Conservation (phyloP, 176 grass and related monocot genomes). For the Secale cereale region DNA sequence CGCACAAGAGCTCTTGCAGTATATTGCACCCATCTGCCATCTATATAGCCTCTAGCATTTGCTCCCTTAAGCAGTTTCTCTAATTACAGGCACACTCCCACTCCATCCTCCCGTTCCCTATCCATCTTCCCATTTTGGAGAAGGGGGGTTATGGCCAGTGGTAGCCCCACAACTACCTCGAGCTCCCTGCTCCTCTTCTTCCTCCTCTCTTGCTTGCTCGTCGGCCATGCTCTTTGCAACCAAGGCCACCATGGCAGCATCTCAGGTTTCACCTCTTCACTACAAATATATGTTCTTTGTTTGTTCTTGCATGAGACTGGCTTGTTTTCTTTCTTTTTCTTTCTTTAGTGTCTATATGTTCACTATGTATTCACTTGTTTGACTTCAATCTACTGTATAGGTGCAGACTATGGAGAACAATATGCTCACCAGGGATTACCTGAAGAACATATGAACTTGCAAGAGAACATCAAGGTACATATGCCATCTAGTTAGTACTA, state of each 20-base stretch:
- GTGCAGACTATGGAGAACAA: slow-evolving; percentile 48
- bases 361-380: neutral
- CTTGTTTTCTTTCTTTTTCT: neutral
- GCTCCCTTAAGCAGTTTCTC: slow-evolving; percentile 34
- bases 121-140: slow-evolving; percentile 25
- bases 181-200: slow-evolving; percentile 53
- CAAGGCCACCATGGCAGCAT: slow-evolving; percentile 37
- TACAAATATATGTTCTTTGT: neutral
- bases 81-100: slow-evolving; percentile 34
- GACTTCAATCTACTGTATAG: neutral
- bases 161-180: slow-evolving; percentile 29
- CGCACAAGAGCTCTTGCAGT: slow-evolving; percentile 20
- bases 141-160: slow-evolving; percentile 40
- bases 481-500: neutral
- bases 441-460: slow-evolving; percentile 25
- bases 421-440: slow-evolving; percentile 27
- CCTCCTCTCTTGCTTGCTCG: slow-evolving; percentile 51
- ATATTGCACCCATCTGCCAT: slow-evolving; percentile 25
- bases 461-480: slow-evolving; percentile 41
- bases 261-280: slow-evolving; percentile 21
- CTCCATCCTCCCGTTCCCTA: slow-evolving; percentile 48
- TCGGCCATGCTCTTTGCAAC: slow-evolving; percentile 41
- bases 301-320: neutral
- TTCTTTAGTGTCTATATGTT: neutral
- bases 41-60: slow-evolving; percentile 43